phyloP scores from a whole-genome alignment of 1,139 yeast genomes.

The Geotrichum fermentans region DNA sequence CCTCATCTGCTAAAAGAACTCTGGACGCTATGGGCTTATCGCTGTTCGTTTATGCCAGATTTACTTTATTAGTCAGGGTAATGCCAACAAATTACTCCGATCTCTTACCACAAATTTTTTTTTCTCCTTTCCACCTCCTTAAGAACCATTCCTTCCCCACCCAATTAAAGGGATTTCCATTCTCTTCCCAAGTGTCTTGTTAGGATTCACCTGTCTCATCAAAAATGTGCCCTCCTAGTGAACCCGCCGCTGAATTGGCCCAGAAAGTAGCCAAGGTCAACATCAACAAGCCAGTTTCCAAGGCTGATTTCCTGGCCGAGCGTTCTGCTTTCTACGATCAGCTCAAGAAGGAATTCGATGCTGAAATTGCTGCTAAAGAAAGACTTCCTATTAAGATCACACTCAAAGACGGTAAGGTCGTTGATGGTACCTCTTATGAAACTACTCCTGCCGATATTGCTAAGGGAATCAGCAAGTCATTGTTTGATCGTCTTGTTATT shows the following conservation, averaged over 20 bases:
- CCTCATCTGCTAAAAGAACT: too few relatives aligned
- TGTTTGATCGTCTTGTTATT: slow-evolving; percentile 80
- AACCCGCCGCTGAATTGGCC: slow-evolving; percentile 20
- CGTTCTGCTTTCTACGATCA: slow-evolving; percentile 77
- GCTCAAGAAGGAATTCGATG: slow-evolving; percentile 74
- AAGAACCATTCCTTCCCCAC: not conserved
- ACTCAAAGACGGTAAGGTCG: slow-evolving; percentile 76
- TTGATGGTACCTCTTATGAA: slow-evolving; percentile 80
- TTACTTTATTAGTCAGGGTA: slow-evolving; percentile 5
- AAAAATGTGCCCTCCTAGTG: slow-evolving; percentile 18
- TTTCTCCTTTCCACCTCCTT: slow-evolving; percentile 5
- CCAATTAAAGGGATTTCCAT: not conserved
- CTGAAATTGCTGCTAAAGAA: slow-evolving; percentile 56
- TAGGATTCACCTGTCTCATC: not conserved
- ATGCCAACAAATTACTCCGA: not conserved
- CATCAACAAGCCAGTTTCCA: slow-evolving; percentile 43
- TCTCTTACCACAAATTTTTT: not conserved
- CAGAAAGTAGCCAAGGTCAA: slow-evolving; percentile 19
- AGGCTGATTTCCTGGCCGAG: slow-evolving; percentile 74
- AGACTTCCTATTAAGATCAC: slow-evolving; percentile 69
- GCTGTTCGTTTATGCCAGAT: slow-evolving; percentile 3
- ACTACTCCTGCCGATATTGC: slow-evolving; percentile 89
- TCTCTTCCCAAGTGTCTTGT: not conserved
- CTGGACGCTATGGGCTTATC: too few relatives aligned
- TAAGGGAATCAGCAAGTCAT: slow-evolving; percentile 77